Percentiles rank a stretch among this genome's conserved stretches.
phyloP scores from a whole-genome alignment of 129 eudicot genomes.

The Logfia minima region DNA sequence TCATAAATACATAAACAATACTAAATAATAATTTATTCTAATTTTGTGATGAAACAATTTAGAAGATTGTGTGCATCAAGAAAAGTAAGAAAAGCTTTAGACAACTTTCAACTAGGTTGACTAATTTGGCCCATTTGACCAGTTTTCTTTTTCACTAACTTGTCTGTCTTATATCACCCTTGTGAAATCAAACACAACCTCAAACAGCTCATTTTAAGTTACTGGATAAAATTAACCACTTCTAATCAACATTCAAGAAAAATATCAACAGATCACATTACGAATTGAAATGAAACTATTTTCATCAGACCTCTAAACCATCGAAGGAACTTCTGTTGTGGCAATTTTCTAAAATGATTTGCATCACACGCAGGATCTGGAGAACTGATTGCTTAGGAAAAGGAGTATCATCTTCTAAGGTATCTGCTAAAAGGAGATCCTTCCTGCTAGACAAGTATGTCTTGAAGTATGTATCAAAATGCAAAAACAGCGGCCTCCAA shows the following conservation, averaged over 20 bases:
- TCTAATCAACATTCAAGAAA: background rate
- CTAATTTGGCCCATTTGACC: background rate
- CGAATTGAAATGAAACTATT: background rate
- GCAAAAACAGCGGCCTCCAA: conserved; percentile 95
- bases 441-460: conserved; percentile 70
- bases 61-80: background rate
- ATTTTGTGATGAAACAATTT: background rate
- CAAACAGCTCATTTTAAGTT: background rate
- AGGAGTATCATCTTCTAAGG: conserved; percentile 52
- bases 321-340: conserved; percentile 84
- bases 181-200: background rate
- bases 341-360: conserved; percentile 87
- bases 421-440: conserved; percentile 75
- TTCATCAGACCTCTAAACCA: conserved; percentile 79
- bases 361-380: conserved; percentile 89
- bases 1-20: background rate
- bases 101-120: background rate
- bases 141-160: background rate
- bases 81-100: background rate
- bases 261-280: background rate
- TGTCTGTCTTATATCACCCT: background rate
- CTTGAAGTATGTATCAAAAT: conserved; percentile 91
- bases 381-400: conserved; percentile 85
- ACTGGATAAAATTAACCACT: background rate
- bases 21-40: background rate